Conservation (phyloP, 2,329 filamentous ascomycete species). For the Penicillium sp. region DNA sequence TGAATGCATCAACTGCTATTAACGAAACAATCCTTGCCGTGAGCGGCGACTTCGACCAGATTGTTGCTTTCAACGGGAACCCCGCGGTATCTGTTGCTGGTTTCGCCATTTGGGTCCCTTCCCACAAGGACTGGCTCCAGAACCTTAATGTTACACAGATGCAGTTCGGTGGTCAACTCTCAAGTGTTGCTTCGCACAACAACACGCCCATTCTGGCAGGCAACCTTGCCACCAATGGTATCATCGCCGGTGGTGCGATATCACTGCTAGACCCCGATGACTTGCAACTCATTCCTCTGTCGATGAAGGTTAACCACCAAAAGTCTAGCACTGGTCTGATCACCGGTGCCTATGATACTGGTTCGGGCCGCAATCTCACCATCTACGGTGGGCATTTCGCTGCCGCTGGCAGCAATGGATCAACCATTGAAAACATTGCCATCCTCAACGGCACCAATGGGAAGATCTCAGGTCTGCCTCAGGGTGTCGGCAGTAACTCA, state of each 20-base stretch:
- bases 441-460: slow-evolving; percentile 77
- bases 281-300: slow-evolving; percentile 41
- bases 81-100: slow-evolving; percentile 63
- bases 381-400: slow-evolving; percentile 85
- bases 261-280: slow-evolving; percentile 52
- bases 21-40: slow-evolving; percentile 74
- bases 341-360: slow-evolving; percentile 73
- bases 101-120: slow-evolving; percentile 90
- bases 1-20: slow-evolving; percentile 70
- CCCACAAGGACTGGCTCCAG: slow-evolving; percentile 79
- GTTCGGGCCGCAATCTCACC: slow-evolving; percentile 72
- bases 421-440: slow-evolving; percentile 72
- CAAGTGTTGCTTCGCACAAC: slow-evolving; percentile 62
- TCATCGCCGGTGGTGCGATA: slow-evolving; percentile 70
- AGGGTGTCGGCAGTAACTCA: slow-evolving; percentile 66
- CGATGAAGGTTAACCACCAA: slow-evolving; percentile 49
- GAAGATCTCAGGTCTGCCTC: slow-evolving; percentile 64
- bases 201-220: slow-evolving; percentile 71
- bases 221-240: slow-evolving; percentile 72
- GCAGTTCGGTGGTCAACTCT: slow-evolving; percentile 69
- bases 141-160: slow-evolving; percentile 67
- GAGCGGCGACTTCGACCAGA: slow-evolving; percentile 73
- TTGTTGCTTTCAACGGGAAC: slow-evolving; percentile 65
- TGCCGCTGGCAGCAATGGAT: slow-evolving; percentile 65
- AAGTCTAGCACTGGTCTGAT: slow-evolving; percentile 48